Conservation (phyloP, 805 yeast genomes). For the Lipomyces lipofer region DNA sequence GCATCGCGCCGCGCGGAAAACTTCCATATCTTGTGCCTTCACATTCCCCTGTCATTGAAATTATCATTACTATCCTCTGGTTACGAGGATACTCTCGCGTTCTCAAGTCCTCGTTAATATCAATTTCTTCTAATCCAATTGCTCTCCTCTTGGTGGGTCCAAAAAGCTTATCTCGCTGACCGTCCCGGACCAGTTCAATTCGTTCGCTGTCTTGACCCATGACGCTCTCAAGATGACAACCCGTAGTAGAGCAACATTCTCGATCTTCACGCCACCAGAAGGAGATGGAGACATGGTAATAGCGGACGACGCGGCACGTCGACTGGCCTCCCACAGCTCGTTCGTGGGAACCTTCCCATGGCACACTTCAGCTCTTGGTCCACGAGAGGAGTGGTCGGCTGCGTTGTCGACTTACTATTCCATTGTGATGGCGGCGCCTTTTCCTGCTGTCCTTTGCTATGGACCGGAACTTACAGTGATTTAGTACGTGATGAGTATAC, state of each 20-base stretch:
- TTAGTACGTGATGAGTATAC: conserved; percentile 13
- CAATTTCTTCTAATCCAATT: too few species aligned
- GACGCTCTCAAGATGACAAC: background rate
- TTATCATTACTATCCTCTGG: too few species aligned
- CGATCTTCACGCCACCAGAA: conserved; percentile 12
- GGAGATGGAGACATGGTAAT: conserved; percentile 3
- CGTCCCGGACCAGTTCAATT: background rate
- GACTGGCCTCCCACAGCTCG: background rate
- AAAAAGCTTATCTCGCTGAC: too few species aligned
- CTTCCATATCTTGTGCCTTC: too few species aligned
- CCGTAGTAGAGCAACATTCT: conserved; percentile 15
- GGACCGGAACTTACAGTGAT: conserved; percentile 18
- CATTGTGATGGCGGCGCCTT: conserved; percentile 19
- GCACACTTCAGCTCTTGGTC: conserved; percentile 16
- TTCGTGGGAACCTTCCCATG: conserved; percentile 14
- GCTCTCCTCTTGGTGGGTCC: too few species aligned
- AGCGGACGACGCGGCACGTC: background rate
- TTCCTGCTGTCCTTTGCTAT: conserved; percentile 23
- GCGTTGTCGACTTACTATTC: conserved; percentile 9
- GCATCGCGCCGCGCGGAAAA: too few species aligned
- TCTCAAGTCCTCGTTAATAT: too few species aligned
- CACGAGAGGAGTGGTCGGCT: conserved; percentile 17
- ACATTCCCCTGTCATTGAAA: too few species aligned
- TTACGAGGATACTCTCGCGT: too few species aligned
- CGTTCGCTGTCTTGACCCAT: background rate